These are phyloP conservation scores for Kondoa subrosea DNA, from an alignment of 768 basidiomycete genomes.

Conservation along the genomic window DNA sequence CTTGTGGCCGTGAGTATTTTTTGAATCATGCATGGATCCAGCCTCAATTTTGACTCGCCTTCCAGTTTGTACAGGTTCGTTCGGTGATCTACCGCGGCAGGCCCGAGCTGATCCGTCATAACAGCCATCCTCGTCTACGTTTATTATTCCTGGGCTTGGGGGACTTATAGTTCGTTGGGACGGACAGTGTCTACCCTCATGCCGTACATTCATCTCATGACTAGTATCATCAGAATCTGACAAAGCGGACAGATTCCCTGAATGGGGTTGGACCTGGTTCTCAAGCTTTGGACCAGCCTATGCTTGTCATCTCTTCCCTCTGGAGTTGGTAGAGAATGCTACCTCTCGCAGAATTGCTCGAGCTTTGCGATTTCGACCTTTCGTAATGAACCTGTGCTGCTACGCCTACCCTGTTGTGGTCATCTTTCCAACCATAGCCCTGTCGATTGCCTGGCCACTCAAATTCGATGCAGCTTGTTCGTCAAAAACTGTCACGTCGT, in stretches of 20 bases:
- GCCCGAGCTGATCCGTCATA: neutral
- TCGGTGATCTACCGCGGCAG: no score
- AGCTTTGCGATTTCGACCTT: neutral
- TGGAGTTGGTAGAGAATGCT: neutral
- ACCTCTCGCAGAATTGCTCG: neutral
- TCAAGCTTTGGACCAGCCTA: neutral
- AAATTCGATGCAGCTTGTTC: neutral
- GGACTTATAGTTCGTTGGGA: neutral
- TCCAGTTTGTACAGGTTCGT: no score
- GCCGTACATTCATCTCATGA: neutral
- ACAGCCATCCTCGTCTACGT: neutral
- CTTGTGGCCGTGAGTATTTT: neutral
- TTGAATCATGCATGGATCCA: neutral
- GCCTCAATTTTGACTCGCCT: neutral
- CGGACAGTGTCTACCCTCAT: neutral
- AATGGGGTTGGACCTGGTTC: neutral
- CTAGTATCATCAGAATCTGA: no score
- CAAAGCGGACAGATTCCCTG: no score
- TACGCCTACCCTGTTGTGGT: neutral
- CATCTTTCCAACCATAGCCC: neutral
- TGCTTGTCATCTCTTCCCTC: conserved; percentile 5
- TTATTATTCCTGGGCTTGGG: neutral
- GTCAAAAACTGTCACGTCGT: neutral
- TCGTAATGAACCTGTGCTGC: neutral
- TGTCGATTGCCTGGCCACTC: neutral